Evolutionary conservation across 208 protist species (phyloP).

Genomic region (Vickermania ingenoplastis): DNA sequence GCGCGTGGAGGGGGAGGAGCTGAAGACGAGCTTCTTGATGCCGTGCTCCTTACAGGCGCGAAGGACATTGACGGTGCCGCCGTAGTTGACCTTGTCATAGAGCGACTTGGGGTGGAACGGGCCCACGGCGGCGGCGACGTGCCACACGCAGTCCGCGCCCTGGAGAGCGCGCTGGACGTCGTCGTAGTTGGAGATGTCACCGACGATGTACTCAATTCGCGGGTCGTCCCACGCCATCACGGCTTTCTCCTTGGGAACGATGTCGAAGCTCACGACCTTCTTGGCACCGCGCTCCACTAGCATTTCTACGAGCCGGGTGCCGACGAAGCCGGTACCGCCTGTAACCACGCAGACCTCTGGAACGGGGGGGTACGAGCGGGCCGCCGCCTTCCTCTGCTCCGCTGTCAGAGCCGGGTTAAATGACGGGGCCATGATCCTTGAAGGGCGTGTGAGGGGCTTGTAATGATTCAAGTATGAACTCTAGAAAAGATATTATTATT

Average conservation of each 20-base stretch:
- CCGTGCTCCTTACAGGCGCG: slow-evolving; percentile 83
- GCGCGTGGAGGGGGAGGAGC: slow-evolving; percentile 89
- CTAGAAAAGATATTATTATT: background rate
- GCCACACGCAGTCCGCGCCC: slow-evolving; percentile 90
- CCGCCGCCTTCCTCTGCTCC: slow-evolving; percentile 40
- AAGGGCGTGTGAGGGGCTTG: background rate
- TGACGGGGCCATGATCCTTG: slow-evolving; percentile 10
- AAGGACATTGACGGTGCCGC: slow-evolving; percentile 91
- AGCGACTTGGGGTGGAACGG: slow-evolving; percentile 88
- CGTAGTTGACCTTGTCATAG: slow-evolving; percentile 89
- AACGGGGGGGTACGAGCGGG: slow-evolving; percentile 50
- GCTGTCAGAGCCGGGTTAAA: slow-evolving; percentile 62
- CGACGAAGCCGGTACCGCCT: slow-evolving; percentile 93
- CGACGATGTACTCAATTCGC: slow-evolving; percentile 84
- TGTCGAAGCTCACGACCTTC: slow-evolving; percentile 86
- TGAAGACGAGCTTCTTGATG: slow-evolving; percentile 90
- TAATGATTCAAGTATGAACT: slow-evolving; percentile 1
- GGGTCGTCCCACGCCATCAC: slow-evolving; percentile 71
- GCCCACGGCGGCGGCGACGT: slow-evolving; percentile 90
- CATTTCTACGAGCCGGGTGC: slow-evolving; percentile 93
- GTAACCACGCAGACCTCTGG: slow-evolving; percentile 89
- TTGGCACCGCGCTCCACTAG: slow-evolving; percentile 91
- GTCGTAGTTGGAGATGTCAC: slow-evolving; percentile 82
- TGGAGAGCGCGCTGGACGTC: slow-evolving; percentile 67
- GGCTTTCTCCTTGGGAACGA: slow-evolving; percentile 73